Base-by-base conservation (phyloP, 441 rosid species). In the Adansonia grandidieri region DNA sequence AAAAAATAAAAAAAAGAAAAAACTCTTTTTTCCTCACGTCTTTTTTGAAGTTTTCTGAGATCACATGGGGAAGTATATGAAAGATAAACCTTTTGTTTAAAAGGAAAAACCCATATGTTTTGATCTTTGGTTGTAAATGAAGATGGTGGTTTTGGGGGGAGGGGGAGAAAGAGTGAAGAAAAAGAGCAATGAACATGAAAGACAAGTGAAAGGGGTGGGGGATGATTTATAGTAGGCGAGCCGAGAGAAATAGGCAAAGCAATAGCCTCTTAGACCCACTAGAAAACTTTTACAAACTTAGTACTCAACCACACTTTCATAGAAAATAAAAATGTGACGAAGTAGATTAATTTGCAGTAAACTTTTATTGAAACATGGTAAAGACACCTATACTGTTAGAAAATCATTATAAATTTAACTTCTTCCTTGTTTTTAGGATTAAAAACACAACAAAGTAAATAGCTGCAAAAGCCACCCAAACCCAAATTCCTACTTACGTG, bases 161-260 rank as follows among this genome's bases (percentile, higher is more conserved):
- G 77, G 66, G 75, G 79, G 75, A 50, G 20, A 19, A 62, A 56
- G 71, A 79, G 74, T 40, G 65, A 76, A 50, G 20, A 19, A 57
- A 56, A 71, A 81, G 74, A 40, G 65, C 64, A 57, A 72, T 71
- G 68, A 58, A 56, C 58, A 80, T 85, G 88, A 73, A 74, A 63
- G 86, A 53, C 60, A 67, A 78, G 79, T 82, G 88, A 64, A 42
- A 53, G 79, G 78, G 74, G 17, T 1, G 77, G 73, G 71, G 63
- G 57, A 63, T 71, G 63, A 87, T 88, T 88, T 88, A 90, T 88
- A 87, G 84, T n/a, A 2, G 73, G 67, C 82, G 44, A 24, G 45
- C 28, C 2, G 42, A 17, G 20, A 28, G 56, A 17, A 3, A 63
- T 0, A 47, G 24, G 14, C 0, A 9, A 57, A 15, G 2, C 1